These are phyloP conservation scores for Rhizodiscina lignyota DNA, from an alignment of 495 filamentous ascomycete species.

Conservation along the genomic window DNA sequence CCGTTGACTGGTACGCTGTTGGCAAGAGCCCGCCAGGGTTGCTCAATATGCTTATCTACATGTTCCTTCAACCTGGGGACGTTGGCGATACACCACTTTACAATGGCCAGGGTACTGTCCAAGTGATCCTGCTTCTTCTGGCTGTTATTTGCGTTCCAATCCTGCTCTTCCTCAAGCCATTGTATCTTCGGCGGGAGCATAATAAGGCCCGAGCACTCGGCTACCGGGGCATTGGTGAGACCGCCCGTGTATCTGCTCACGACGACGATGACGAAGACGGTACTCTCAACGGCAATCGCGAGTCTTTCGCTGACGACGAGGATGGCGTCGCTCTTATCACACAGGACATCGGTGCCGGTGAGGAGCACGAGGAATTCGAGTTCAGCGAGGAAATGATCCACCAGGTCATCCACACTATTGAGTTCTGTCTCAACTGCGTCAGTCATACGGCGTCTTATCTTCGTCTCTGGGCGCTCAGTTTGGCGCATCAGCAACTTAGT, in stretches of 20 bases:
- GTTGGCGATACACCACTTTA: slow-evolving; percentile 58
- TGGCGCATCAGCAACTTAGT: slow-evolving; percentile 95
- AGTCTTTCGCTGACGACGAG: slow-evolving; percentile 62
- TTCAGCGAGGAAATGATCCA: slow-evolving; percentile 96
- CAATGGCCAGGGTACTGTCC: slow-evolving; percentile 53
- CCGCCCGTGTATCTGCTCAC: slow-evolving; percentile 65
- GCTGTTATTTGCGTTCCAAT: slow-evolving; percentile 78
- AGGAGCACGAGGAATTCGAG: slow-evolving; percentile 92
- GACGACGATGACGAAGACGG: slow-evolving; percentile 49
- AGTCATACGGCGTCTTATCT: slow-evolving; percentile 98
- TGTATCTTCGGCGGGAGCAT: slow-evolving; percentile 83
- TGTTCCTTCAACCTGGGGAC: slow-evolving; percentile 81
- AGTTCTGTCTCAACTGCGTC: slow-evolving; percentile 98
- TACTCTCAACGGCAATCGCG: slow-evolving; percentile 44
- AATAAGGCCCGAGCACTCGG: slow-evolving; percentile 74
- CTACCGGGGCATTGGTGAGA: slow-evolving; percentile 85
- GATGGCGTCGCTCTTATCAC: slow-evolving; percentile 87
- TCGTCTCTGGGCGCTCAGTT: slow-evolving; percentile 91
- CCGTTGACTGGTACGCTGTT: slow-evolving; percentile 62
- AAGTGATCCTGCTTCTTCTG: slow-evolving; percentile 64
- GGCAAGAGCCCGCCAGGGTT: slow-evolving; percentile 61
- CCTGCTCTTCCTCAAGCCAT: slow-evolving; percentile 84
- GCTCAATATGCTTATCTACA: slow-evolving; percentile 98
- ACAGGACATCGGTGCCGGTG: slow-evolving; percentile 56
- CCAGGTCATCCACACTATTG: slow-evolving; percentile 96